Conservation (phyloP, 495 filamentous ascomycete species). For the Cladorrhinum samala region DNA sequence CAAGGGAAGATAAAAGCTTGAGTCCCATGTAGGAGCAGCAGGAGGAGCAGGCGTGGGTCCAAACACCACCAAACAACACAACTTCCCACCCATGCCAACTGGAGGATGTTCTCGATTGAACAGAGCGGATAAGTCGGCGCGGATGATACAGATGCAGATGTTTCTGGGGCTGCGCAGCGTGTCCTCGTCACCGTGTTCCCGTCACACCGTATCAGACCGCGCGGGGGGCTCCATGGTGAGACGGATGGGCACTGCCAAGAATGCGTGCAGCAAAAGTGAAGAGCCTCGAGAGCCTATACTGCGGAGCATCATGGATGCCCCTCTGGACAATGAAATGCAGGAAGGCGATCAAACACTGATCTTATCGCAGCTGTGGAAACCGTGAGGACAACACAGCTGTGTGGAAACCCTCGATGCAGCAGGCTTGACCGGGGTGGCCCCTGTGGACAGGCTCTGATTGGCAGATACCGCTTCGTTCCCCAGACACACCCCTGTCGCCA, state of each 20-base stretch:
- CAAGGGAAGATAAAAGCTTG: background rate
- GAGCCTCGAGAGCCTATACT: background rate
- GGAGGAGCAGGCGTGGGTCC: background rate
- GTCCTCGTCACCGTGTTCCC: background rate
- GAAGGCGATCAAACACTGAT: conserved; percentile 10
- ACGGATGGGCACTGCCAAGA: background rate
- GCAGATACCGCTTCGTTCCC: background rate
- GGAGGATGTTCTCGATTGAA: too few species aligned
- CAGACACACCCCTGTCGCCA: background rate
- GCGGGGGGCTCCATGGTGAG: conserved; percentile 1
- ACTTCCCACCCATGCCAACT: too few species aligned
- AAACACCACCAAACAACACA: background rate
- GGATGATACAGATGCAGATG: background rate
- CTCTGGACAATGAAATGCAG: background rate
- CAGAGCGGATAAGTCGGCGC: background rate
- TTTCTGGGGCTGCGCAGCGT: background rate
- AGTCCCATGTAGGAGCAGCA: background rate
- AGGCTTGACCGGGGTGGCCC: background rate
- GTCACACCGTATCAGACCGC: background rate
- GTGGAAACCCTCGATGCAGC: background rate
- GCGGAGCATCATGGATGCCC: too few species aligned
- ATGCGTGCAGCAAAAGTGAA: background rate
- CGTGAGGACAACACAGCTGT: conserved; percentile 3
- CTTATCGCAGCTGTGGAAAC: background rate
- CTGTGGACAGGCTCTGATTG: background rate